Evolutionary conservation across 2,329 filamentous ascomycete genomes (phyloP), one percentile per base, ranked within the genome.

Genomic region (Colletotrichum chlorophyti): DNA sequence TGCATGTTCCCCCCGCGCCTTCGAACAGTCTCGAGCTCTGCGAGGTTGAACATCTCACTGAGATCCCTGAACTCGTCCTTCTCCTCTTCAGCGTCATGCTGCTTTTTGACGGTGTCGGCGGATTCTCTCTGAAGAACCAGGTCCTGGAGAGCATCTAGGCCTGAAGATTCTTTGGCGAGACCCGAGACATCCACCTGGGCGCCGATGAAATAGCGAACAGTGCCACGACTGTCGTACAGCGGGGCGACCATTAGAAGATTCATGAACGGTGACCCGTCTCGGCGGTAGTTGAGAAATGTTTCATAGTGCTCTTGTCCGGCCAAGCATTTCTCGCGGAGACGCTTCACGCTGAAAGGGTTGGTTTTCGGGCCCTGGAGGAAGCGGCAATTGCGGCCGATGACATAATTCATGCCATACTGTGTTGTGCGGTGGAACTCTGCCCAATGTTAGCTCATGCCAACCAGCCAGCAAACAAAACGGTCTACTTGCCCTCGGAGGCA

Each of bases 331-430:
- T 88, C 82, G 27, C 82, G 78, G 10, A 93, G 76, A 50, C 91
- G 79, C 51, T 78, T 73, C 0, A 90, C 78, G 47, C 86, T 89
- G 60, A 82, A 80, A 0, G 77, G 78, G 63, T 88, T 89, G 6
- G 90, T 92, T 65, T 83, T 84, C 0, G 89, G 89, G 0, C 91
- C 90, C 69, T 93, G 90, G 2, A 93, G 80, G 65, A 93, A 93
- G 7, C 90, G 85, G 65, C 90, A 93, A 63, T 93, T 93, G 27
- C 88, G 84, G 0, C 90, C 90, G 15, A 93, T 83, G 3, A 87
- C 83, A 68, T 93, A 91, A 53, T 80, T 82, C 74, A 90, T 85
- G 4, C 88, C 88, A 66, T 92, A 93, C 63, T 92, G 88, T 0
- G 89, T 92, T 5, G 88, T 90, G 43, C 84, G 81, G 64, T 91